Evolutionary conservation across 192 early-diverging fungal species (phyloP), one percentile per base, ranked within the genome.

Genomic region (Coemansia sp.): DNA sequence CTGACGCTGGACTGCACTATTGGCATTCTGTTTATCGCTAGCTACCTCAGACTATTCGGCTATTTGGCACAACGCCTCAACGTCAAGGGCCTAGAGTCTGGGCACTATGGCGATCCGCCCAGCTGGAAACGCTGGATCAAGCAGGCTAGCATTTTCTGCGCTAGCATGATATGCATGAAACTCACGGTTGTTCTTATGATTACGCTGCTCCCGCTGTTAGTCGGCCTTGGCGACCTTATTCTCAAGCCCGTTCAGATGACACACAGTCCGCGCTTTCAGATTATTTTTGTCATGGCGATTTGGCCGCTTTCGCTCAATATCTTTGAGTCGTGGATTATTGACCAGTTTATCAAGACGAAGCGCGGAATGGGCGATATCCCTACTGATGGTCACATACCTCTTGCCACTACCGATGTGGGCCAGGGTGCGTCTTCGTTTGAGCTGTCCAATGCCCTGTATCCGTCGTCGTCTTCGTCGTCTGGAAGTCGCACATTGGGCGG

Each of bases 261-360:
- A n/a, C 41, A 72, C 58, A 84, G 77, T 46, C 68, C 76, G 36
- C 73, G 69, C 12, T 67, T 84, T 65, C 67, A 84, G 29, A 84
- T 84, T 19, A 44, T 84, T 4, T 84, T 84, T 69, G 82, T 84
- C 41, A 84, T 84, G 82, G 82, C 82, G 36, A 46, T 84, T 21
- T 78, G 77, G 82, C 82, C 82, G 14, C 71, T 84, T 29, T 36
- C 62, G 50, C 74, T 84, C 48, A 84, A 84, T 38, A 84, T 84
- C 25, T 79, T 76, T 31, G 82, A 84, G 70, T 84, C 77, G 36
- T 84, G 82, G 77, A 69, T 84, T 15, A 46, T 84, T 44, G 82
- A 84, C 66, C 82, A 84, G 50, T 65, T 84, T 55, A 84, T 84
- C 31, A 84, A 84, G 62, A 78, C 71, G 63, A 59, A 60, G 27